phyloP scores from a whole-genome alignment of 352 stramenopile species.

The Phytophthora chlamydospora region DNA sequence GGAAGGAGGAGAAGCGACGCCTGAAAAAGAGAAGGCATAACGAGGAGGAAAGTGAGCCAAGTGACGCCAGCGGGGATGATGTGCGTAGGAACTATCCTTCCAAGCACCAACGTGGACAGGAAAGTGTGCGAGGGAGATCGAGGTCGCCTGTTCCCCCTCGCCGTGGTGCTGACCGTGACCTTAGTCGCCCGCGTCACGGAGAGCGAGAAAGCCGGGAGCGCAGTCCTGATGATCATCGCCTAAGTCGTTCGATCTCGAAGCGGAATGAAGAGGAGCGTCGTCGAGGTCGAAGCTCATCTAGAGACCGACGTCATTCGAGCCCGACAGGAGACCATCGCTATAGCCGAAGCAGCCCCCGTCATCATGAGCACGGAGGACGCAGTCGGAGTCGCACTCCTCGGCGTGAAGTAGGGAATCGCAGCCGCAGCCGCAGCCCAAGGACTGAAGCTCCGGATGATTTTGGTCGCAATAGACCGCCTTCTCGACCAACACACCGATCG shows the following conservation, averaged over 20 bases:
- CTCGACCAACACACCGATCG: constrained; percentile 2
- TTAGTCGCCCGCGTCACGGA: constrained; percentile 1
- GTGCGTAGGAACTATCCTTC: constrained; percentile 18
- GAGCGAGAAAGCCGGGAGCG: constrained; percentile 12
- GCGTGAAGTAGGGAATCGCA: not conserved
- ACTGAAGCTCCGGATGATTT: constrained; percentile 26
- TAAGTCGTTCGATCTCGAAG: constrained; percentile 3
- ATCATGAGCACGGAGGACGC: constrained; percentile 1
- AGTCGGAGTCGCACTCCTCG: constrained; percentile 9
- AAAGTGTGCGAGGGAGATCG: constrained; percentile 15
- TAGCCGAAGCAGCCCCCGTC: constrained; percentile 27
- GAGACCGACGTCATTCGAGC: constrained; percentile 15
- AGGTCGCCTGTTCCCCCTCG: constrained; percentile 16
- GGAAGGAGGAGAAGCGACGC: constrained; percentile 40
- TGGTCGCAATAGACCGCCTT: constrained; percentile 25
- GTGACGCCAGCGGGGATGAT: constrained; percentile 21
- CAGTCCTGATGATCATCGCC: constrained; percentile 6
- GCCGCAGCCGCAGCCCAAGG: constrained; percentile 7
- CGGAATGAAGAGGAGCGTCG: constrained; percentile 4
- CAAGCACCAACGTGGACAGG: constrained; percentile 17
- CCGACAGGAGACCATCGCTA: not conserved
- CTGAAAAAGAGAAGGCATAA: constrained; percentile 52
- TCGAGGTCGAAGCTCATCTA: constrained; percentile 13
- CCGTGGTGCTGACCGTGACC: not conserved
- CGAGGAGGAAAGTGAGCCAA: constrained; percentile 27